phyloP scores from a whole-genome alignment of 2,329 filamentous ascomycete genomes.

The Monosporascus sp. region DNA sequence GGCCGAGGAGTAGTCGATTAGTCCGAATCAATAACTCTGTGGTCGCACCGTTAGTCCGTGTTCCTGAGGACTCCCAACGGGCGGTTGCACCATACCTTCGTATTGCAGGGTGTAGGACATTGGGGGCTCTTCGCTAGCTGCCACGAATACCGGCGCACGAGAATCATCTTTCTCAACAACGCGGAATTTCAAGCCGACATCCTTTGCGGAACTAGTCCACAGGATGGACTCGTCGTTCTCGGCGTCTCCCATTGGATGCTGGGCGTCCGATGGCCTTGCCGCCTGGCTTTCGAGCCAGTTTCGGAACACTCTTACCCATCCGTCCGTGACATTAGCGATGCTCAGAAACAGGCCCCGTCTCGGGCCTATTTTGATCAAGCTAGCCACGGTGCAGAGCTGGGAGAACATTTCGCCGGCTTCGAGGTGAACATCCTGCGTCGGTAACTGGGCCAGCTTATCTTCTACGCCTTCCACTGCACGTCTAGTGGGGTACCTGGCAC shows the following conservation, averaged over 20 bases:
- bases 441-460: slow-evolving; percentile 32
- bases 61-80: background rate
- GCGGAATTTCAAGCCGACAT: slow-evolving; percentile 64
- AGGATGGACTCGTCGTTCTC: slow-evolving; percentile 41
- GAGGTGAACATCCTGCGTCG: slow-evolving; percentile 57
- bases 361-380: slow-evolving; percentile 62
- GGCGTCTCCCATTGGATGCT: slow-evolving; percentile 20
- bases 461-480: slow-evolving; percentile 14
- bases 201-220: slow-evolving; percentile 61
- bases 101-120: slow-evolving; percentile 68
- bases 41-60: slow-evolving; percentile 7
- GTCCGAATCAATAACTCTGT: slow-evolving; percentile 65
- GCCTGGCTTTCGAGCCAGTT: slow-evolving; percentile 58
- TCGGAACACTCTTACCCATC: slow-evolving; percentile 66
- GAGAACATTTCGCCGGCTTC: slow-evolving; percentile 69
- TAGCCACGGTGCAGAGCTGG: slow-evolving; percentile 65
- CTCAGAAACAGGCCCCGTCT: slow-evolving; percentile 57
- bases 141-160: slow-evolving; percentile 49
- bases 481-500: slow-evolving; percentile 16
- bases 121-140: slow-evolving; percentile 57
- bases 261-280: slow-evolving; percentile 10
- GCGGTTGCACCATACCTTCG: slow-evolving; percentile 49
- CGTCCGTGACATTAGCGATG: slow-evolving; percentile 61
- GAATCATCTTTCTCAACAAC: slow-evolving; percentile 48
- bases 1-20: slow-evolving; percentile 55